Evolutionary conservation across 805 yeast genomes (phyloP).

Genomic region (Kurtzmaniella cleridarum): DNA sequence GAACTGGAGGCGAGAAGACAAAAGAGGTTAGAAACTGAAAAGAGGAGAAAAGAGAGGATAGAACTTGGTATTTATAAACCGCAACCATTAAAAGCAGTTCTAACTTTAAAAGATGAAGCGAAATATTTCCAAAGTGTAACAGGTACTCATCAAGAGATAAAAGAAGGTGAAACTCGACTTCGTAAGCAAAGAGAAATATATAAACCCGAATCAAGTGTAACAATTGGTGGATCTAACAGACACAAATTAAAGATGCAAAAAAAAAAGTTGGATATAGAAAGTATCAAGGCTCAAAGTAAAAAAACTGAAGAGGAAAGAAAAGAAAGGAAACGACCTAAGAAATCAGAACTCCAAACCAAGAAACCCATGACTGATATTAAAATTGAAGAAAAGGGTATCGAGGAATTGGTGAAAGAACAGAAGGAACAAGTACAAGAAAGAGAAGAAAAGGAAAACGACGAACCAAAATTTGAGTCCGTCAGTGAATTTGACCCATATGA

Average conservation of each 20-base stretch:
- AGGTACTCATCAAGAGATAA: slow-evolving; percentile 28
- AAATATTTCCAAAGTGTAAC: slow-evolving; percentile 36
- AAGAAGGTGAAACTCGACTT: slow-evolving; percentile 28
- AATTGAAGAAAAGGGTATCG: slow-evolving; percentile 6
- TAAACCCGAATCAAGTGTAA: not conserved
- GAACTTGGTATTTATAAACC: slow-evolving; percentile 2
- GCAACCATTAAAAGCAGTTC: slow-evolving; percentile 4
- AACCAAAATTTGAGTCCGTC: slow-evolving; percentile 6
- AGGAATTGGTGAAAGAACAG: slow-evolving; percentile 8
- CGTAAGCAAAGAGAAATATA: slow-evolving; percentile 16
- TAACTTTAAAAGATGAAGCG: slow-evolving; percentile 17
- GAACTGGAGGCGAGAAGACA: slow-evolving; percentile 1
- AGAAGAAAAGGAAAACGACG: slow-evolving; percentile 21
- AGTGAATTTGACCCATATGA: slow-evolving; percentile 38
- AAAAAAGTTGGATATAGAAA: slow-evolving; percentile 10
- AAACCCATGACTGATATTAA: slow-evolving; percentile 1
- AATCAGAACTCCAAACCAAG: slow-evolving; percentile 1
- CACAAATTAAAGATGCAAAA: slow-evolving; percentile 1
- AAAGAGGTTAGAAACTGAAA: slow-evolving; percentile 2
- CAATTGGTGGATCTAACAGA: too few species aligned
- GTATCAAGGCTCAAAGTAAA: slow-evolving; percentile 8
- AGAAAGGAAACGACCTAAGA: slow-evolving; percentile 2
- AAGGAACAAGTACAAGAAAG: slow-evolving; percentile 4
- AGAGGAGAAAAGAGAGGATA: slow-evolving; percentile 6
- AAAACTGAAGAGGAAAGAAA: slow-evolving; percentile 3